phyloP scores from a whole-genome alignment of 495 filamentous ascomycete species.

The Xylaria telfairii region DNA sequence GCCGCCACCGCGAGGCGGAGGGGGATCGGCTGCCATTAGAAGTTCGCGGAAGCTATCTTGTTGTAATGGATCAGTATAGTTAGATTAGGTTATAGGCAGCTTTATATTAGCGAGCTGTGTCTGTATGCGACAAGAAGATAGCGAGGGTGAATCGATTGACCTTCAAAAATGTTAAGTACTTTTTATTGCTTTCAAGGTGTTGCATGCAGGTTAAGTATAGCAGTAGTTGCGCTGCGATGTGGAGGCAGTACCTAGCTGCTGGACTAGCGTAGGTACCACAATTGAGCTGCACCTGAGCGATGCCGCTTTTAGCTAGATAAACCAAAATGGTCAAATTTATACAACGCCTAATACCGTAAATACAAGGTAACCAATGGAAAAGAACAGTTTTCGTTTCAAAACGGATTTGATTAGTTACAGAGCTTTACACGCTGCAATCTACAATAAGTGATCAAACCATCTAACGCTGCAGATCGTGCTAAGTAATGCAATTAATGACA shows the following conservation, averaged over 20 bases:
- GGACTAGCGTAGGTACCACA: neutral
- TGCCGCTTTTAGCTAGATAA: no score
- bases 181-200: neutral
- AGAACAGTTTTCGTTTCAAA: no score
- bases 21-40: constrained; percentile 41
- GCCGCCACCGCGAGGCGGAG: constrained; percentile 33
- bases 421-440: no score
- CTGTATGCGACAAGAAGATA: neutral
- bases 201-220: neutral
- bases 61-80: neutral
- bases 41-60: neutral
- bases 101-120: neutral
- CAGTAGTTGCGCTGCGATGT: constrained; percentile 5
- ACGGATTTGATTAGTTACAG: no score
- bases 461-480: no score
- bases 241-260: constrained; percentile 3
- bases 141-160: no score
- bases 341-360: no score
- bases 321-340: no score
- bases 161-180: neutral
- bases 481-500: no score
- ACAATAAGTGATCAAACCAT: no score
- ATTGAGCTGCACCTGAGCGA: no score
- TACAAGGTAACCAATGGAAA: no score
- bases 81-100: neutral